A percentile compares a stretch with the other conserved stretches of the same genome.
Evolutionary conservation across 495 filamentous ascomycete species (phyloP).

Genomic region (Tirmania nivea): DNA sequence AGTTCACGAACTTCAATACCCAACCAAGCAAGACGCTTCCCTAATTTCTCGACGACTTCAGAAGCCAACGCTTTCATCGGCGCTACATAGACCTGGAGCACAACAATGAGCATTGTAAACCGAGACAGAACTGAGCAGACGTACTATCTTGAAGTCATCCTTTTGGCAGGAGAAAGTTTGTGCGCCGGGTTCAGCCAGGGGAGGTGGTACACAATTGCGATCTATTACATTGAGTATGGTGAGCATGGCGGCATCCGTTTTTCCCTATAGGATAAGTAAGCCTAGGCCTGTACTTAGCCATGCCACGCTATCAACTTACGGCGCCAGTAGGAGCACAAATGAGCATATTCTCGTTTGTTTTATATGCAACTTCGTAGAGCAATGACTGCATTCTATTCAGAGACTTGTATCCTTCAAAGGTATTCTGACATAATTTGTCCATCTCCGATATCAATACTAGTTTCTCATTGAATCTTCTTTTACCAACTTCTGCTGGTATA

Average conservation of each 20-base stretch:
- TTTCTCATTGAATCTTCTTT: conserved; percentile 43
- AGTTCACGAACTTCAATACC: conserved; percentile 74
- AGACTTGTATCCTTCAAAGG: conserved; percentile 81
- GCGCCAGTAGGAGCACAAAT: conserved; percentile 97
- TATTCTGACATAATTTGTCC: conserved; percentile 75
- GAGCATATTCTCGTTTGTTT: conserved; percentile 92
- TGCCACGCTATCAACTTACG: conserved; percentile 20
- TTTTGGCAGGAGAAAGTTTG: conserved; percentile 54
- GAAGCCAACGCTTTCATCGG: conserved; percentile 96
- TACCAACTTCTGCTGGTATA: conserved; percentile 66
- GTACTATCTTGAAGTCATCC: conserved; percentile 73
- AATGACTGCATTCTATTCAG: conserved; percentile 97
- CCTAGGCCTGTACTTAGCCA: no score
- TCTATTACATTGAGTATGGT: conserved; percentile 73
- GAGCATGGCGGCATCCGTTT: conserved; percentile 96
- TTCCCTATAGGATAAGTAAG: conserved; percentile 31
- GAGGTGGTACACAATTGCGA: conserved; percentile 63
- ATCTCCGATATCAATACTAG: conserved; percentile 57
- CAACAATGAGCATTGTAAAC: not conserved
- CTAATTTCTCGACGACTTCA: conserved; percentile 85
- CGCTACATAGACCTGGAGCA: conserved; percentile 54
- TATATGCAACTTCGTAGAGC: conserved; percentile 87
- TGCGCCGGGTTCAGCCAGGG: conserved; percentile 46
- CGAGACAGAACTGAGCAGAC: not conserved
- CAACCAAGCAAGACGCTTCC: conserved; percentile 83